Percentiles rank a stretch among this genome's conserved stretches.
phyloP scores from a whole-genome alignment of 2,329 filamentous ascomycete species.

The Zymoseptoria pseudotritici region DNA sequence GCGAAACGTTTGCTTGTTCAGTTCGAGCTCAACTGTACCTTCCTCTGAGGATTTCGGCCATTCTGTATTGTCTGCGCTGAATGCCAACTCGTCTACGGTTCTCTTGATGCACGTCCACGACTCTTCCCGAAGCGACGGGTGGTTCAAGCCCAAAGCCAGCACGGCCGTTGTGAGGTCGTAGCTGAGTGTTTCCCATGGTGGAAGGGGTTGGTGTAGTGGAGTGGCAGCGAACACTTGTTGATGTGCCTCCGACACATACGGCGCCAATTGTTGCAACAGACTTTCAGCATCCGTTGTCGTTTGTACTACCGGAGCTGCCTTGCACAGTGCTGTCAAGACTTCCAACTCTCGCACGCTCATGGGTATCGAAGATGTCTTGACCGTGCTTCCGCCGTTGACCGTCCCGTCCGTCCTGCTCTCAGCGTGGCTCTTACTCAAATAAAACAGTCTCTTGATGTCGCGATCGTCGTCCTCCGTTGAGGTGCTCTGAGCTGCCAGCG shows the following conservation, averaged over 20 bases:
- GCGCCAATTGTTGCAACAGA: conserved; percentile 69
- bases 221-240: conserved; percentile 70
- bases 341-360: conserved; percentile 77
- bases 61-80: conserved; percentile 50
- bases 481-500: conserved; percentile 37
- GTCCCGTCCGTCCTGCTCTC: conserved; percentile 14
- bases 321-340: conserved; percentile 82
- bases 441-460: conserved; percentile 38
- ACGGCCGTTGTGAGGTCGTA: conserved; percentile 73
- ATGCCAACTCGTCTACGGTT: conserved; percentile 65
- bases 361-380: conserved; percentile 23
- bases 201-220: conserved; percentile 72
- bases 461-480: conserved; percentile 15
- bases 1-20: conserved; percentile 20
- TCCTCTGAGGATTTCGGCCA: conserved; percentile 21
- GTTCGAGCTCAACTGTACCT: conserved; percentile 14
- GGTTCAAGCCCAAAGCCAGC: conserved; percentile 69
- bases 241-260: conserved; percentile 80
- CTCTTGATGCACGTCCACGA: conserved; percentile 60
- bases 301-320: conserved; percentile 70
- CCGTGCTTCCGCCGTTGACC: conserved; percentile 5
- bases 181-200: conserved; percentile 79
- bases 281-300: conserved; percentile 66
- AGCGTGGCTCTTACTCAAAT: conserved; percentile 16
- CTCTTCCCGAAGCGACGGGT: conserved; percentile 58